These are phyloP conservation scores for Phalaenopsis equestris DNA, from an alignment of 106 monocot genomes.

Conservation along the genomic window DNA sequence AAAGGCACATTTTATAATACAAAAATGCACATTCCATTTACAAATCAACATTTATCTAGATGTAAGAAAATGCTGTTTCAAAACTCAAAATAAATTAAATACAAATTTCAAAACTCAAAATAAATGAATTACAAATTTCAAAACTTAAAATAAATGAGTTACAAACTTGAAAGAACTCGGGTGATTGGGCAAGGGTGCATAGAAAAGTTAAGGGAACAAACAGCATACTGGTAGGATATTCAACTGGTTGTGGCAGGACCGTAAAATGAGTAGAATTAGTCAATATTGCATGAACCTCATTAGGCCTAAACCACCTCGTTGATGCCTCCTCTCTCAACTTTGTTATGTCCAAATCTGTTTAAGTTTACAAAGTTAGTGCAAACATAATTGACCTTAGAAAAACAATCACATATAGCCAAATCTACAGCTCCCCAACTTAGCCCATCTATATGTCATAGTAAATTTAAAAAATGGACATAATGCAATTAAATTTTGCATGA, in stretches of 20 bases:
- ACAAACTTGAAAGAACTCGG: background rate
- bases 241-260: slow-evolving; percentile 64
- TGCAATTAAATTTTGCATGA: background rate
- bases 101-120: background rate
- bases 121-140: background rate
- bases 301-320: slow-evolving; percentile 75
- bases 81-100: background rate
- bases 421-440: background rate
- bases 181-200: background rate
- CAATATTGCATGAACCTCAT: slow-evolving; percentile 78
- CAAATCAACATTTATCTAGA: background rate
- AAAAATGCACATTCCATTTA: background rate
- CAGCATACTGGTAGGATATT: slow-evolving; percentile 47
- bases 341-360: slow-evolving; percentile 47
- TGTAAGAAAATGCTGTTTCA: background rate
- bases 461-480: background rate
- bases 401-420: background rate
- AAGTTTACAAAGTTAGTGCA: background rate
- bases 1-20: background rate
- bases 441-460: background rate
- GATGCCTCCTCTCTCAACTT: slow-evolving; percentile 44
- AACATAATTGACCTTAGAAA: background rate
- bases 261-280: slow-evolving; percentile 45
- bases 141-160: background rate
- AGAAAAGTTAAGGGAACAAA: background rate